phyloP scores from a whole-genome alignment of 495 filamentous ascomycete species.

The Aspergillus incahuasiensis region DNA sequence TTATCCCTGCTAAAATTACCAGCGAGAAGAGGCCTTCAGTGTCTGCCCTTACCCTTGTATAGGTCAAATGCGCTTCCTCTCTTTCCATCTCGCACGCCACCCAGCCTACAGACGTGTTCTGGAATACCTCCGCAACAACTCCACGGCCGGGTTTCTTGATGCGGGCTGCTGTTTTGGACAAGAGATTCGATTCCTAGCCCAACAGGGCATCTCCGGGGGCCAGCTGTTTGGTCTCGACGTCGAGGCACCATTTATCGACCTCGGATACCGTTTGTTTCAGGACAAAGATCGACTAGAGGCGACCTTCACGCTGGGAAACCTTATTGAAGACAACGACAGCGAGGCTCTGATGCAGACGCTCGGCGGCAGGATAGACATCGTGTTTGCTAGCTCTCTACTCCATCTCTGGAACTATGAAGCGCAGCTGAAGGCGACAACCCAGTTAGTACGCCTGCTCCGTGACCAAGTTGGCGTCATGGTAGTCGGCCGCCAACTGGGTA shows the following conservation, averaged over 20 bases:
- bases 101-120: slow-evolving; percentile 29
- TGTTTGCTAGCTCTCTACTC: slow-evolving; percentile 42
- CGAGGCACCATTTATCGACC: slow-evolving; percentile 41
- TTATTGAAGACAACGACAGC: slow-evolving; percentile 12
- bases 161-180: slow-evolving; percentile 48
- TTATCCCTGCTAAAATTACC: neutral
- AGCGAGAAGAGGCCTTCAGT: slow-evolving; percentile 46
- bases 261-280: slow-evolving; percentile 49
- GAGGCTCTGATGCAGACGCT: slow-evolving; percentile 15
- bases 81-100: slow-evolving; percentile 29
- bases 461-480: slow-evolving; percentile 32
- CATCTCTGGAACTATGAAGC: slow-evolving; percentile 41
- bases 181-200: slow-evolving; percentile 40
- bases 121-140: slow-evolving; percentile 25
- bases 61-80: slow-evolving; percentile 45
- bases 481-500: slow-evolving; percentile 39
- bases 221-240: slow-evolving; percentile 49
- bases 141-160: slow-evolving; percentile 29
- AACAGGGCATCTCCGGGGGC: slow-evolving; percentile 37
- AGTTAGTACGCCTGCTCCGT: slow-evolving; percentile 32
- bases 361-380: slow-evolving; percentile 30
- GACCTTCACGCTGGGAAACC: slow-evolving; percentile 18
- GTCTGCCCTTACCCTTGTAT: slow-evolving; percentile 43
- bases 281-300: slow-evolving; percentile 22
- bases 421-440: slow-evolving; percentile 28